These are phyloP conservation scores for Globisporangium iwayamae DNA, from an alignment of 352 stramenopile genomes.

Conservation along the genomic window DNA sequence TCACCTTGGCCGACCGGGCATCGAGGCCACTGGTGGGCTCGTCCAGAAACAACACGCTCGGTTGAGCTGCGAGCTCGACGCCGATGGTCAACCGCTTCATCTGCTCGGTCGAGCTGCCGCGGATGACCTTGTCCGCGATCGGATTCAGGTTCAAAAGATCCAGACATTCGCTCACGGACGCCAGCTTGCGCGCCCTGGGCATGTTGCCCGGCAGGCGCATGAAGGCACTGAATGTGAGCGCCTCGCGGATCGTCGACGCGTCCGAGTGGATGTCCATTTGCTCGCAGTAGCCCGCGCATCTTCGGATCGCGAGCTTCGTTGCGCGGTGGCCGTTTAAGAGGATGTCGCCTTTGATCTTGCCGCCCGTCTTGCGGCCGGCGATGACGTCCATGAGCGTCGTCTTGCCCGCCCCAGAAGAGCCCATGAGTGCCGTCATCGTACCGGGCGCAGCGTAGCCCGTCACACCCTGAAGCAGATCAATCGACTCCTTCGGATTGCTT, in stretches of 20 bases:
- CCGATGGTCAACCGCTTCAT: constrained; percentile 52
- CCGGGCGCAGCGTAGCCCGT: constrained; percentile 25
- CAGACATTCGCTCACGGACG: constrained; percentile 19
- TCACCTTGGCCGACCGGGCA: too few species aligned
- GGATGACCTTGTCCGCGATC: constrained; percentile 25
- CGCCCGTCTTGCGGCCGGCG: constrained; percentile 77
- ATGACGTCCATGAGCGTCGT: constrained; percentile 88
- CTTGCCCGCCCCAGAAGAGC: constrained; percentile 18
- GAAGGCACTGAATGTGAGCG: constrained; percentile 88
- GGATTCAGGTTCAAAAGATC: constrained; percentile 19
- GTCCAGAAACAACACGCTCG: constrained; percentile 43
- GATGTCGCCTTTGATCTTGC: constrained; percentile 25
- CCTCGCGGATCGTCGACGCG: constrained; percentile 79
- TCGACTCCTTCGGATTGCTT: constrained; percentile 23
- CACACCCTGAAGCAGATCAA: constrained; percentile 31
- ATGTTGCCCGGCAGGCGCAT: constrained; percentile 39
- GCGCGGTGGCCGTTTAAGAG: constrained; percentile 51
- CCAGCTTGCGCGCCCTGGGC: constrained; percentile 10
- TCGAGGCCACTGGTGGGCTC: too few species aligned
- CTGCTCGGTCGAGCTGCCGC: constrained; percentile 27
- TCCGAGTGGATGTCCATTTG: constrained; percentile 63
- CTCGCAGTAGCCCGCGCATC: constrained; percentile 39
- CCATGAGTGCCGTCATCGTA: constrained; percentile 38
- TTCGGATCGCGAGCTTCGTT: constrained; percentile 2
- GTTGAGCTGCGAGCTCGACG: constrained; percentile 78